Evolutionary conservation across 2,329 filamentous ascomycete species (phyloP).

Genomic region (Ophiognomonia clavigignenti-juglandacearum): DNA sequence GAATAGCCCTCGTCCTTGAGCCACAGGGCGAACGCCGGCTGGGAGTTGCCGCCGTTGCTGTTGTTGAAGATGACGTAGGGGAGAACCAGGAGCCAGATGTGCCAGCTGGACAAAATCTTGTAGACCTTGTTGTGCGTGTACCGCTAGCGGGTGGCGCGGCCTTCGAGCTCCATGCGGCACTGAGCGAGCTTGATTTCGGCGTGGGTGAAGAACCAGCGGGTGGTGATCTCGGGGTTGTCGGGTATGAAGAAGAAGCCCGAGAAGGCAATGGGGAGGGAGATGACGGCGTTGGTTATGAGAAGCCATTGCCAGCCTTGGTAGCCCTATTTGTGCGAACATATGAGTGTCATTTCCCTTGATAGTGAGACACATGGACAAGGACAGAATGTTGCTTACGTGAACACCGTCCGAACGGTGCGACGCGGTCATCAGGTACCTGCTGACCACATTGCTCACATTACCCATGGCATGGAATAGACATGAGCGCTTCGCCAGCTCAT

Average conservation of each 20-base stretch:
- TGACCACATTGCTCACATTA: slow-evolving; percentile 49
- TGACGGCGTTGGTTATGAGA: slow-evolving; percentile 54
- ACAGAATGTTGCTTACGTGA: too few relatives aligned
- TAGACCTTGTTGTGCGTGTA: slow-evolving; percentile 45
- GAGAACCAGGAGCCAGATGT: slow-evolving; percentile 53
- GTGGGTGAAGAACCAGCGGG: slow-evolving; percentile 31
- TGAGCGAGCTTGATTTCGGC: slow-evolving; percentile 34
- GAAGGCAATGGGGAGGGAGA: slow-evolving; percentile 50
- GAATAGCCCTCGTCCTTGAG: slow-evolving; percentile 38
- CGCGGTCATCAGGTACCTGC: slow-evolving; percentile 45
- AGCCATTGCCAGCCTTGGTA: slow-evolving; percentile 51
- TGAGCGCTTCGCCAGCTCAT: slow-evolving; percentile 47
- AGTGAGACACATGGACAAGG: too few relatives aligned
- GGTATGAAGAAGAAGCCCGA: slow-evolving; percentile 43
- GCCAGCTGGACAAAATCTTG: slow-evolving; percentile 60
- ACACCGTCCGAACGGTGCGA: slow-evolving; percentile 40
- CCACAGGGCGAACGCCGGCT: slow-evolving; percentile 52
- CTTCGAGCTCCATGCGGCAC: slow-evolving; percentile 38
- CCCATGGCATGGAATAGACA: slow-evolving; percentile 45
- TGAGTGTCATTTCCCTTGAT: too few relatives aligned
- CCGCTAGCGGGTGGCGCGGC: slow-evolving; percentile 34
- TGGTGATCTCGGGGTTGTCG: slow-evolving; percentile 34
- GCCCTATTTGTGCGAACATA: too few relatives aligned
- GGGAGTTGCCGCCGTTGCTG: slow-evolving; percentile 38
- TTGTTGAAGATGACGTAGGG: slow-evolving; percentile 65